These are phyloP conservation scores for Plasmodium reichenowi DNA, from an alignment of 169 alveolate species.

Conservation along the genomic window DNA sequence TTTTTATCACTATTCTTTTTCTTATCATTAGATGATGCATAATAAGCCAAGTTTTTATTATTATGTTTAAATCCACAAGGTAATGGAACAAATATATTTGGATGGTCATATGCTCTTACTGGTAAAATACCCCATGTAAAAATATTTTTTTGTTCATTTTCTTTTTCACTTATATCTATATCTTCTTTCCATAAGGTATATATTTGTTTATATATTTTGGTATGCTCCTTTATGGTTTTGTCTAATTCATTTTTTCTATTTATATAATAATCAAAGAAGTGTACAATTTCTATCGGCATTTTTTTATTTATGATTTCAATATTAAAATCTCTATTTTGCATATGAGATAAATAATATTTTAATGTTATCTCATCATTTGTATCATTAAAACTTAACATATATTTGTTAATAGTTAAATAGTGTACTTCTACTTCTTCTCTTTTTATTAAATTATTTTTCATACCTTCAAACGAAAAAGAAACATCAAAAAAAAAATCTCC, in stretches of 20 bases:
- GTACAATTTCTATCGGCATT: constrained; percentile 10
- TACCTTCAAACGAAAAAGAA: constrained; percentile 5
- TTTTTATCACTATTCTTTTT: constrained; percentile 19
- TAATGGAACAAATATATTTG: constrained; percentile 89
- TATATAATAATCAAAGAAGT: constrained; percentile 28
- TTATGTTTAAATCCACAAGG: constrained; percentile 91
- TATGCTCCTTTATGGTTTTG: constrained; percentile 53
- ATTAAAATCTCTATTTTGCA: constrained; percentile 35
- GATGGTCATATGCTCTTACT: constrained; percentile 90
- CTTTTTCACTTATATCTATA: constrained; percentile 76
- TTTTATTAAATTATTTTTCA: neutral
- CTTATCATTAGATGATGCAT: constrained; percentile 58
- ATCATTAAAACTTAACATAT: constrained; percentile 44
- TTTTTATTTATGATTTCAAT: constrained; percentile 33
- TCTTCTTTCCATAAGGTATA: constrained; percentile 77
- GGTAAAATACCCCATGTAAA: constrained; percentile 93
- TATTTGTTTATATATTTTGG: constrained; percentile 40
- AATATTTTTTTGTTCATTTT: constrained; percentile 74
- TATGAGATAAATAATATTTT: constrained; percentile 31
- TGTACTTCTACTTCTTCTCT: constrained; percentile 15
- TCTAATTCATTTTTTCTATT: constrained; percentile 39
- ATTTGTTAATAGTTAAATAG: constrained; percentile 19
- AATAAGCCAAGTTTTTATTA: constrained; percentile 87
- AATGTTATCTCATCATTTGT: constrained; percentile 38
- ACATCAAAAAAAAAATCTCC: constrained; percentile 8